These are phyloP conservation scores for Dentiscutata heterogama DNA, from an alignment of 371 early-diverging fungal species.

Conservation along the genomic window DNA sequence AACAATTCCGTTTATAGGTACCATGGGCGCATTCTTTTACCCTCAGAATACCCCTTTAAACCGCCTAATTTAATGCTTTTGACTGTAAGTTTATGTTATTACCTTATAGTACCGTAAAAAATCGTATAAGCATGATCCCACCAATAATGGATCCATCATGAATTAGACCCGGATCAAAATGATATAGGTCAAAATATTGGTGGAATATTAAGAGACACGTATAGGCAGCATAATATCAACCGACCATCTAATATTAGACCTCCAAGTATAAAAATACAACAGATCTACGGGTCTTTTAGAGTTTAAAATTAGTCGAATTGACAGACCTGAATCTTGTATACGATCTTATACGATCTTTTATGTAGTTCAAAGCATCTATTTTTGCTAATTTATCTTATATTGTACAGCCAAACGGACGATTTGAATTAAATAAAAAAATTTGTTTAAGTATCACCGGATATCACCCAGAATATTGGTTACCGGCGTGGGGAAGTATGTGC, in stretches of 20 bases:
- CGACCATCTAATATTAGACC: no score
- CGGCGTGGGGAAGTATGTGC: slow-evolving; percentile 88
- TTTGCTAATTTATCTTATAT: background rate
- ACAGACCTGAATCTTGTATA: no score
- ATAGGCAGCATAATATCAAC: no score
- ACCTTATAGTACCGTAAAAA: background rate
- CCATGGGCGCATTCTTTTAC: slow-evolving; percentile 82
- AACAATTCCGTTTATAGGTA: slow-evolving; percentile 57
- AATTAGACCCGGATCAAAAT: no score
- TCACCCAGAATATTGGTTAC: slow-evolving; percentile 96
- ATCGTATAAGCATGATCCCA: no score
- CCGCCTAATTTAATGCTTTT: slow-evolving; percentile 92
- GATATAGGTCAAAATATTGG: background rate
- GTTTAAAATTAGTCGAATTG: no score
- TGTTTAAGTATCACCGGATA: slow-evolving; percentile 93
- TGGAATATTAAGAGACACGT: no score
- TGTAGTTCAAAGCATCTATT: no score
- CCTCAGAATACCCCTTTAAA: slow-evolving; percentile 94
- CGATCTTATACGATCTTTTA: no score
- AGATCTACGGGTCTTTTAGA: no score
- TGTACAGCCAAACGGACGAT: slow-evolving; percentile 85
- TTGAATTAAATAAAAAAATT: slow-evolving; percentile 91
- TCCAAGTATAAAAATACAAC: no score
- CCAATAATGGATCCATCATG: no score
- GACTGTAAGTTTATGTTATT: slow-evolving; percentile 63